Conservation (phyloP, 495 filamentous ascomycete species). For the Neurospora sp. region DNA sequence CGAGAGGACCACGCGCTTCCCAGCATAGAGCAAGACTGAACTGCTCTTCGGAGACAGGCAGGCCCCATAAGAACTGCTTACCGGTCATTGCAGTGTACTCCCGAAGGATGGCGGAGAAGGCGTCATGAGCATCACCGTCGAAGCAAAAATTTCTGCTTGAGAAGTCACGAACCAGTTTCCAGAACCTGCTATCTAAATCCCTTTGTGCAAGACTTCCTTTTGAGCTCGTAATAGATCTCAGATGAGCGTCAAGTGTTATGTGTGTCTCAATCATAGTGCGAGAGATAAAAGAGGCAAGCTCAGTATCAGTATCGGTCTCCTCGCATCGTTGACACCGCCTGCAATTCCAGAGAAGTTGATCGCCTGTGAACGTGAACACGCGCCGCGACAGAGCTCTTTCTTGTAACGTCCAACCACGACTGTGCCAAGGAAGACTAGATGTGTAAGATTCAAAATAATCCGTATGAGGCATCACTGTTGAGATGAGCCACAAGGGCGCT, state of each 20-base stretch:
- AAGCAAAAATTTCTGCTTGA: background rate
- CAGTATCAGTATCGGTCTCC: conserved; percentile 11
- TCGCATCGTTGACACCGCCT: background rate
- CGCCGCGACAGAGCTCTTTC: conserved; percentile 10
- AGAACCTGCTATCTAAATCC: background rate
- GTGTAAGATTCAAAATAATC: conserved; percentile 1
- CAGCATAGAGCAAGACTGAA: conserved; percentile 5
- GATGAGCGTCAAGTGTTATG: background rate
- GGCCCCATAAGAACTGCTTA: conserved; percentile 10
- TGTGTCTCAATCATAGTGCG: no score
- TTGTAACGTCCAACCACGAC: conserved; percentile 17
- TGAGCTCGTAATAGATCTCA: no score
- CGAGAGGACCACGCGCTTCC: background rate
- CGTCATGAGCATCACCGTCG: background rate
- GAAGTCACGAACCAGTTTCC: background rate
- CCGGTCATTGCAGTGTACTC: background rate
- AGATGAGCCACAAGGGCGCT: background rate
- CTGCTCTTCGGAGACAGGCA: conserved; percentile 1
- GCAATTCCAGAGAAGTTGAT: background rate
- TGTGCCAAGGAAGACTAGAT: conserved; percentile 2
- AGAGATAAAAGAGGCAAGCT: background rate
- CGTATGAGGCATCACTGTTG: background rate
- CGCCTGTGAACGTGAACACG: background rate
- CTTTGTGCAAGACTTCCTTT: no score
- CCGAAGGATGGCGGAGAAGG: conserved; percentile 8